Percentiles rank a stretch among this genome's conserved stretches.
phyloP scores from a whole-genome alignment of 1,139 yeast species.

The Candida sp. region DNA sequence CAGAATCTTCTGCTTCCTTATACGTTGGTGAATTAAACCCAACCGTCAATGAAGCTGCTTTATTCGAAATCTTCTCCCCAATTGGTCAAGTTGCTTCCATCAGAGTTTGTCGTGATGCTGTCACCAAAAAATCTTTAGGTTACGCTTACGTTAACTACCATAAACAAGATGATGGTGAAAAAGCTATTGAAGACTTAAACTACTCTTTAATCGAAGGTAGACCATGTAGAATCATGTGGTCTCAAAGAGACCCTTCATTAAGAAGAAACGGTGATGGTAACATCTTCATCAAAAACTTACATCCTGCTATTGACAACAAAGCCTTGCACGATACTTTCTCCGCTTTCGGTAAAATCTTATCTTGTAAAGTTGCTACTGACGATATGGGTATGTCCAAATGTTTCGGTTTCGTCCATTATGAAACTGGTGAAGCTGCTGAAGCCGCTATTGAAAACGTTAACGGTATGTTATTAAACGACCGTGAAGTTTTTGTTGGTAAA shows the following conservation, averaged over 20 bases:
- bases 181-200: constrained; percentile 94
- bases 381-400: constrained; percentile 91
- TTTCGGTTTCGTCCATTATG: constrained; percentile 98
- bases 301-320: constrained; percentile 98
- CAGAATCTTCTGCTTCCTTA: constrained; percentile 75
- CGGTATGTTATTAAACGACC: constrained; percentile 98
- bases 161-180: constrained; percentile 86
- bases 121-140: constrained; percentile 95
- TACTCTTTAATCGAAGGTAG: constrained; percentile 92
- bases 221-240: constrained; percentile 99
- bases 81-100: constrained; percentile 96
- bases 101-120: constrained; percentile 99
- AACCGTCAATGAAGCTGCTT: constrained; percentile 88
- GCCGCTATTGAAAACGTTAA: constrained; percentile 97
- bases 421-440: constrained; percentile 87
- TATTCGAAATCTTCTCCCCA: constrained; percentile 92
- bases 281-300: constrained; percentile 97
- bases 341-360: constrained; percentile 93
- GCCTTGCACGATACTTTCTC: constrained; percentile 97
- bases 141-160: constrained; percentile 98
- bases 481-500: constrained; percentile 94
- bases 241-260: constrained; percentile 97
- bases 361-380: constrained; percentile 97
- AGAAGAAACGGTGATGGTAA: constrained; percentile 98
- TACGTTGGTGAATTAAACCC: constrained; percentile 98